These are phyloP conservation scores for Aspergillus aculeatus DNA, from an alignment of 2,329 filamentous ascomycete genomes.

Conservation along the genomic window DNA sequence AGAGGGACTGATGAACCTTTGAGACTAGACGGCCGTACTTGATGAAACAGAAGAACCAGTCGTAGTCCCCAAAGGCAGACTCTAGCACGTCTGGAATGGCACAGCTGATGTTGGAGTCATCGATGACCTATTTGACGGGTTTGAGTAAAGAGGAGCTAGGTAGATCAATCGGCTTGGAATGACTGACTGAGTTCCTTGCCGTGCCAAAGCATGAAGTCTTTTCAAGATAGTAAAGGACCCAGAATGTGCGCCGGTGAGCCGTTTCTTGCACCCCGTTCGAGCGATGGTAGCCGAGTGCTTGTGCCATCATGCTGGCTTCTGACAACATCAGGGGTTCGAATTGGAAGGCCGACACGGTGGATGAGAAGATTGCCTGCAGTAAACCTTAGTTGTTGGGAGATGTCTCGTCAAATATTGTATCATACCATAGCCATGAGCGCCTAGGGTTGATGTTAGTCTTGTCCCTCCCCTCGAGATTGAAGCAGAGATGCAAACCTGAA, in stretches of 20 bases:
- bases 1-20: conserved; percentile 34
- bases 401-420: no score
- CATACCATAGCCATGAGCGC: conserved; percentile 28
- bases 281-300: conserved; percentile 32
- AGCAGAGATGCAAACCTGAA: background rate
- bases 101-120: conserved; percentile 39
- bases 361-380: conserved; percentile 37
- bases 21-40: conserved; percentile 35
- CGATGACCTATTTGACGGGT: conserved; percentile 26
- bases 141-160: background rate
- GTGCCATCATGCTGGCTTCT: conserved; percentile 38
- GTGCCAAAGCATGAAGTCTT: conserved; percentile 36
- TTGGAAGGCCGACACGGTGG: conserved; percentile 37
- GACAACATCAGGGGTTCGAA: conserved; percentile 34
- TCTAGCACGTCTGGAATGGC: conserved; percentile 35
- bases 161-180: no score
- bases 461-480: no score
- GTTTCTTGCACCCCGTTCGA: conserved; percentile 14
- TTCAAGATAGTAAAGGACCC: conserved; percentile 43
- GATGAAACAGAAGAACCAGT: conserved; percentile 38
- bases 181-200: conserved; percentile 35
- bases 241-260: conserved; percentile 34
- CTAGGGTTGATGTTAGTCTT: conserved; percentile 7
- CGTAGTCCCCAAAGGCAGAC: conserved; percentile 32
- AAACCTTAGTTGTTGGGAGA: background rate